These are phyloP conservation scores for Sporobolomyces pararoseus DNA, from an alignment of 768 basidiomycete species.

Conservation along the genomic window DNA sequence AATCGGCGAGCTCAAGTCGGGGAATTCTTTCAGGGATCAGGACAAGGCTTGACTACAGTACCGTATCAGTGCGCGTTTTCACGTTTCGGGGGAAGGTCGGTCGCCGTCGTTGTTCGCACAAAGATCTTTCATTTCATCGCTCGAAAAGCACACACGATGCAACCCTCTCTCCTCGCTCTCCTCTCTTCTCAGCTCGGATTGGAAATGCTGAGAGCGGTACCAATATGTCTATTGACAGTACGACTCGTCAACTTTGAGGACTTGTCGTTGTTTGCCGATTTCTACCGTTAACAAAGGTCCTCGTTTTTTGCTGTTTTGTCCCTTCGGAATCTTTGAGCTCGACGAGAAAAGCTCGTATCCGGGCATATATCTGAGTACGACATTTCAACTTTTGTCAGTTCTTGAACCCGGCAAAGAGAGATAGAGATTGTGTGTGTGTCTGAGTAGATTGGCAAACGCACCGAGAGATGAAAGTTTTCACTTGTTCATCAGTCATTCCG, in stretches of 20 bases:
- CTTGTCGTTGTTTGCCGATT: constrained; percentile 7
- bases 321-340: background rate
- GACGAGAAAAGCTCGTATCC: constrained; percentile 71
- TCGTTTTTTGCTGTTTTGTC: background rate
- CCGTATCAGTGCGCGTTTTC: no score
- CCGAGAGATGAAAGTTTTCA: constrained; percentile 55
- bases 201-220: no score
- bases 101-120: no score
- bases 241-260: background rate
- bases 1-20: background rate
- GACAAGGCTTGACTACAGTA: no score
- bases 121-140: background rate
- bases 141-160: no score
- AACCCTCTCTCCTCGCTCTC: no score
- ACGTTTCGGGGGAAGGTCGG: no score
- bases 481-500: constrained; percentile 82
- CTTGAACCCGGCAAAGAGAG: background rate
- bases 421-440: background rate
- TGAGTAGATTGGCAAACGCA: constrained; percentile 10
- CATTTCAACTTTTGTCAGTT: background rate
- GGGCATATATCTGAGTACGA: constrained; percentile 69
- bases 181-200: no score
- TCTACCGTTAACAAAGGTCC: background rate
- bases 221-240: no score
- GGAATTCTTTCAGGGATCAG: no score